These are phyloP conservation scores for Penicillium crystallinum DNA, from an alignment of 495 filamentous ascomycete species.

Conservation along the genomic window DNA sequence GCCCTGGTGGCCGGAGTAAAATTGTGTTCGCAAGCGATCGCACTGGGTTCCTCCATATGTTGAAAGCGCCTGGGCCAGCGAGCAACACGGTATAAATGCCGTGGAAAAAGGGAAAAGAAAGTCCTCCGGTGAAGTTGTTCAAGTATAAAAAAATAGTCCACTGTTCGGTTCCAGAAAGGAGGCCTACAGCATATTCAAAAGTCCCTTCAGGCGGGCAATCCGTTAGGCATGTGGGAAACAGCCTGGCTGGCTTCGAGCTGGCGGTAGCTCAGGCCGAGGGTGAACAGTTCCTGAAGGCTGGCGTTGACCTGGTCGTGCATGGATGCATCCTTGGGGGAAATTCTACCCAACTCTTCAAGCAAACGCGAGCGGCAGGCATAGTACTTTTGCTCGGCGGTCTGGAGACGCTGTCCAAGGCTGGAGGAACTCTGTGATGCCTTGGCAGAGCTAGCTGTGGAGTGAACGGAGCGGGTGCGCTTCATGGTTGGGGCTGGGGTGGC, in stretches of 20 bases:
- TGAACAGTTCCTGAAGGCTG: slow-evolving; percentile 44
- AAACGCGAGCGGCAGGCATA: slow-evolving; percentile 40
- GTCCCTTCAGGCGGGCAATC: slow-evolving; percentile 33
- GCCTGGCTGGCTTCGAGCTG: slow-evolving; percentile 44
- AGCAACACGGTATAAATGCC: neutral
- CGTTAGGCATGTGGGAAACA: slow-evolving; percentile 31
- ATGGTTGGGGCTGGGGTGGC: slow-evolving; percentile 37
- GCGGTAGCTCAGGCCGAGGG: slow-evolving; percentile 42
- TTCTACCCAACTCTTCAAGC: slow-evolving; percentile 38
- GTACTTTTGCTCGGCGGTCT: slow-evolving; percentile 42
- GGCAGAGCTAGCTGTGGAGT: slow-evolving; percentile 33
- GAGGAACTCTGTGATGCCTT: slow-evolving; percentile 34
- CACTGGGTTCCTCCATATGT: neutral
- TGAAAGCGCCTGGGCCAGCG: slow-evolving; percentile 1
- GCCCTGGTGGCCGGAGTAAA: neutral
- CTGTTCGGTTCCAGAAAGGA: neutral
- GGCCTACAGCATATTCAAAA: neutral
- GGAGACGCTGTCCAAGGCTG: slow-evolving; percentile 41
- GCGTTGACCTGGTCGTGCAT: slow-evolving; percentile 48
- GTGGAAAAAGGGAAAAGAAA: neutral
- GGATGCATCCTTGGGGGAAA: slow-evolving; percentile 38
- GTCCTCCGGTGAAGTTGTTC: slow-evolving; percentile 2
- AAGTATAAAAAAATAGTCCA: neutral
- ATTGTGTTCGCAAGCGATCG: neutral
- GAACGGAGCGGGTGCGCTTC: slow-evolving; percentile 44